Base-by-base conservation (phyloP, 2,329 filamentous ascomycete species). In the Colletotrichum scovillei region DNA sequence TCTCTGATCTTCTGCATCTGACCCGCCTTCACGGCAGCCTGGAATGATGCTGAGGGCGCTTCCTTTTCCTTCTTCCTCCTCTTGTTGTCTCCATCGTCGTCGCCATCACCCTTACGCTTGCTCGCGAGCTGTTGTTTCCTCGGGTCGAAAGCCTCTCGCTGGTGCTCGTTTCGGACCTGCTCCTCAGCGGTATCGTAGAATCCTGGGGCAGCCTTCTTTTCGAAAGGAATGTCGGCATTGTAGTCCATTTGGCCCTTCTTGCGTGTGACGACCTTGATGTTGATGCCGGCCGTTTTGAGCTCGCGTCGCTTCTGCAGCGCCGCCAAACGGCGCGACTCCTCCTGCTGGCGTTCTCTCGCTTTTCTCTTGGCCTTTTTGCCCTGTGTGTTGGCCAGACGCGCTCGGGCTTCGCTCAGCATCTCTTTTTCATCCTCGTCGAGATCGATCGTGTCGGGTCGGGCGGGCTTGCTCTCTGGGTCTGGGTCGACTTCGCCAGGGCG, bases 211-310 rank as follows among this genome's bases (percentile, higher is more conserved):
- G 97, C 92, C 76, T 94, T 94, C 83, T 97, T 98, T 82, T 99
- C 97, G 76, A 99, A 98, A 0, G 97, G 97, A 76, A 99, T 97
- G 78, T 99, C 97, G 78, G 97, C 97, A 83, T 99, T 99, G 87
- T 99, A 99, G 83, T 99, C 97, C 95, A 99, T 99, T 86, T 98
- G 93, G 0, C 97, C 97, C 86, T 95, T 92, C 86, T 98, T 98
- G 74, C 93, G 91, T 16, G 93, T 97, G 3, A 92, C 92, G 70
- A 98, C 92, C 84, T 98, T 99, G 86, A 98, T 95, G 82, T 99
- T 99, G 84, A 99, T 98, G 60, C 97, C 97, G 1, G 97, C 95
- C 81, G 95, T 97, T 86, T 99, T 99, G 76, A 99, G 90, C 84
- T 99, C 97, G 77, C 97, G 91, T 52, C 97, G 92, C 86, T 99